These are phyloP conservation scores for Afroboletus lepidellus DNA, from an alignment of 1,284 basidiomycete species.

Conservation along the genomic window DNA sequence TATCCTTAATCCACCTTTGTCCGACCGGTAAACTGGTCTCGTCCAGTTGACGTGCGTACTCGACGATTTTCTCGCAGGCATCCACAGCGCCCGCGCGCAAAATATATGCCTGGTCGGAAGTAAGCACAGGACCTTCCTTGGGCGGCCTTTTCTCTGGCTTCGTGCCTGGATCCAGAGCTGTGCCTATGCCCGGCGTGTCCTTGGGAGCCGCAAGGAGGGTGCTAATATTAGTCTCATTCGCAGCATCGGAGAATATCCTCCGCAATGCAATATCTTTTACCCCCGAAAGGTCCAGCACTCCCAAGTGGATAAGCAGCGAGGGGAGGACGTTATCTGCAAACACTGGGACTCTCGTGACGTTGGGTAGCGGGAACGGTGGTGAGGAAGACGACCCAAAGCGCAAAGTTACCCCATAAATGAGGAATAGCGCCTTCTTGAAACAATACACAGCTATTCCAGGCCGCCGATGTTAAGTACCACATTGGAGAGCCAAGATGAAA, in stretches of 20 bases:
- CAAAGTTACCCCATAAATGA: slow-evolving; percentile 67
- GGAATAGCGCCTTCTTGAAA: slow-evolving; percentile 87
- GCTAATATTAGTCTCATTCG: slow-evolving; percentile 38
- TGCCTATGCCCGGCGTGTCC: slow-evolving; percentile 14
- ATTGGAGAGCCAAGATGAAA: slow-evolving; percentile 9
- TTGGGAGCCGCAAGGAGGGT: slow-evolving; percentile 39
- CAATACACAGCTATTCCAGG: slow-evolving; percentile 65
- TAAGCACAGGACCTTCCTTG: slow-evolving; percentile 64
- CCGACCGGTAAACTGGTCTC: slow-evolving; percentile 30
- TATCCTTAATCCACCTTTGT: slow-evolving; percentile 51
- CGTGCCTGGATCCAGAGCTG: slow-evolving; percentile 10
- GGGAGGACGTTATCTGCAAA: slow-evolving; percentile 89
- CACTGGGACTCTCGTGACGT: slow-evolving; percentile 61
- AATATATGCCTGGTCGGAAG: slow-evolving; percentile 62
- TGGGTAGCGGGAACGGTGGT: slow-evolving; percentile 60
- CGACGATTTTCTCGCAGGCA: slow-evolving; percentile 68
- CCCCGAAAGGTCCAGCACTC: slow-evolving; percentile 65
- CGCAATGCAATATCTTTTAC: slow-evolving; percentile 40
- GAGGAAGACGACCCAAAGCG: slow-evolving; percentile 56
- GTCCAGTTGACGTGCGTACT: slow-evolving; percentile 49
- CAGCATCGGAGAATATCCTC: slow-evolving; percentile 45
- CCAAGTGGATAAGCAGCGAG: slow-evolving; percentile 75
- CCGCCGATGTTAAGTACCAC: slow-evolving; percentile 3
- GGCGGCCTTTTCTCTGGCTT: slow-evolving; percentile 32
- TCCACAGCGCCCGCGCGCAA: slow-evolving; percentile 79